Percentiles rank a stretch among this genome's conserved stretches.
These are phyloP conservation scores for Aspergillus calidoustus DNA, from an alignment of 2,329 filamentous ascomycete genomes.

Conservation along the genomic window DNA sequence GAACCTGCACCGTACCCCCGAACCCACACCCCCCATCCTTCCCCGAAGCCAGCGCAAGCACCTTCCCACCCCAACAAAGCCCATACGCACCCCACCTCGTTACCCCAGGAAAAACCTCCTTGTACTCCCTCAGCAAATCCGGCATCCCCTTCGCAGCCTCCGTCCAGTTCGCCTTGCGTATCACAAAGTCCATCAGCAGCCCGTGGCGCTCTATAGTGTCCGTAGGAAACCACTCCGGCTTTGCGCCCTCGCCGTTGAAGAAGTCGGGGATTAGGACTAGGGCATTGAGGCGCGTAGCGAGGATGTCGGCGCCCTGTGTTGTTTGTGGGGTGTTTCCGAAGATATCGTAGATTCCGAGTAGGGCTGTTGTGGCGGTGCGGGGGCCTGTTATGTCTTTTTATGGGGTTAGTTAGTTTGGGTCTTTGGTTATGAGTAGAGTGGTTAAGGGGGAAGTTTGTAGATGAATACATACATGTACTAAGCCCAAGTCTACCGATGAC, in stretches of 20 bases:
- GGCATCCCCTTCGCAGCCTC: conserved; percentile 38
- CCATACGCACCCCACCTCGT: conserved; percentile 66
- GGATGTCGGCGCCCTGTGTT: conserved; percentile 67
- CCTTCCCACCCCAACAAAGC: conserved; percentile 74
- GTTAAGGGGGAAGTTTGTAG: not conserved
- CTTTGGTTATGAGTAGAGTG: not conserved
- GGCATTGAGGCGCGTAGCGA: conserved; percentile 43
- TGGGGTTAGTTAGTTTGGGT: too few species aligned
- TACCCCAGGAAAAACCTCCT: conserved; percentile 59
- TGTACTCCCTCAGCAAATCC: conserved; percentile 50
- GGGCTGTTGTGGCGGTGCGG: conserved; percentile 58
- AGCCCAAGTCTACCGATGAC: conserved; percentile 54
- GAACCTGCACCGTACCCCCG: conserved; percentile 39
- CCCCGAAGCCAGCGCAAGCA: conserved; percentile 50
- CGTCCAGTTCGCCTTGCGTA: conserved; percentile 40
- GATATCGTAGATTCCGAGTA: conserved; percentile 69
- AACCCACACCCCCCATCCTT: conserved; percentile 62
- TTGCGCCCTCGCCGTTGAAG: conserved; percentile 50
- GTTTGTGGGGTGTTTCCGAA: conserved; percentile 71
- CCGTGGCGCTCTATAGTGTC: conserved; percentile 67
- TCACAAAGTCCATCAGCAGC: conserved; percentile 63
- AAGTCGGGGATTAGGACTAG: conserved; percentile 50
- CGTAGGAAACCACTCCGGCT: conserved; percentile 61
- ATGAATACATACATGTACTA: conserved; percentile 53
- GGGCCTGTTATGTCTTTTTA: conserved; percentile 46